Percentiles rank a stretch among this genome's conserved stretches.
Evolutionary conservation across 306 rosid genomes (phyloP).

Genomic region (Quercus engelmannii): DNA sequence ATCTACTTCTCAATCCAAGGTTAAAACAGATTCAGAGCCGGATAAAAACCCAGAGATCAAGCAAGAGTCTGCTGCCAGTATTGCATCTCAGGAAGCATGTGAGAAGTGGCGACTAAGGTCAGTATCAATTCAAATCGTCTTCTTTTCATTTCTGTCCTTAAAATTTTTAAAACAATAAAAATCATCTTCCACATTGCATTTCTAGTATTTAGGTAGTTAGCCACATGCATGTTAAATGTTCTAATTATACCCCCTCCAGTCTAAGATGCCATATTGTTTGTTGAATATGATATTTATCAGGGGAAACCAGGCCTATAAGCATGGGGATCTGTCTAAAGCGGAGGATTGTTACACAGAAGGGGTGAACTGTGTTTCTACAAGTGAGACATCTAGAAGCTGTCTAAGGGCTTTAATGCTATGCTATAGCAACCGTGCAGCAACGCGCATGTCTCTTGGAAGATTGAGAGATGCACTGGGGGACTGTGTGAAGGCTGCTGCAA

Average conservation of each 20-base stretch:
- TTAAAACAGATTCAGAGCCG: slow-evolving; percentile 30
- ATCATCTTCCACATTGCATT: slow-evolving; percentile 3
- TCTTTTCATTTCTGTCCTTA: slow-evolving; percentile 4
- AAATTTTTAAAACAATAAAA: neutral
- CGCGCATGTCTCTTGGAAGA: slow-evolving; percentile 89
- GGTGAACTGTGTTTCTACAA: slow-evolving; percentile 52
- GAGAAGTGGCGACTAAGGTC: slow-evolving; percentile 94
- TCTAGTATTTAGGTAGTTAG: neutral
- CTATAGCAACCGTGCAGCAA: slow-evolving; percentile 98
- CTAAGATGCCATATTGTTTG: slow-evolving; percentile 10
- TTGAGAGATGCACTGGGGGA: slow-evolving; percentile 83
- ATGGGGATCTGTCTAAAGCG: slow-evolving; percentile 74
- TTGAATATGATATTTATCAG: slow-evolving; percentile 49
- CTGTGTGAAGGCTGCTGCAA: slow-evolving; percentile 71
- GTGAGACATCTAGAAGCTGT: slow-evolving; percentile 67
- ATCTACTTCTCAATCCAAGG: slow-evolving; percentile 36
- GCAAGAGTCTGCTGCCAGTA: slow-evolving; percentile 42
- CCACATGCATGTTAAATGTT: neutral
- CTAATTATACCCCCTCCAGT: slow-evolving; percentile 3
- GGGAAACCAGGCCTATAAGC: slow-evolving; percentile 89
- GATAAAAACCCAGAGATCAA: slow-evolving; percentile 40
- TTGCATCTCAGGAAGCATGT: slow-evolving; percentile 80
- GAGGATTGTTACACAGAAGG: slow-evolving; percentile 86
- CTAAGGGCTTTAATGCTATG: slow-evolving; percentile 89
- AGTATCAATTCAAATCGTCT: slow-evolving; percentile 26